Evolutionary conservation across 202 grass and related monocot genomes (phyloP), one percentile per base, ranked within the genome.

Genomic region (Zizania palustris): DNA sequence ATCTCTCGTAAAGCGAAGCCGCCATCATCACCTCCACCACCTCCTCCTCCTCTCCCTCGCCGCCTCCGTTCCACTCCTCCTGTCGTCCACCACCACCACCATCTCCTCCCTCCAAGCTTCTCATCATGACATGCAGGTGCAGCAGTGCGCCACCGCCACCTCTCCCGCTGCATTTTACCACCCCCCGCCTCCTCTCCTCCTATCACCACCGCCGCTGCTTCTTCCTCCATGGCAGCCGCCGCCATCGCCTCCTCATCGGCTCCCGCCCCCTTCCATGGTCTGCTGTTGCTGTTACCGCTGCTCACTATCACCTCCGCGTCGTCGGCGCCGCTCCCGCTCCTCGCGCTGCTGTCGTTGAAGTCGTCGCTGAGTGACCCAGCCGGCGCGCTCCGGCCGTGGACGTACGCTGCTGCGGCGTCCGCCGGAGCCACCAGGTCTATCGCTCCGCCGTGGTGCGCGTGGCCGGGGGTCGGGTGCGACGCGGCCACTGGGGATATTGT

Each of bases 391-490:
- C 87, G 43, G 0, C n/a, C 88, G 3, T 97, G 94, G 94, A 87
- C 88, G 5, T 91, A 89, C 83, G 82, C 85, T 6, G 3, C 78
- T 0, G 82, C 87, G 4, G 81, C 74, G 0, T 77, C 83, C 0
- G 55, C 85, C 0, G 68, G 74, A 0, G 67, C 86, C 20, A 80
- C 85, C 6, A 70, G 72, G 4, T 85, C 85, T 5, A 73, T 57
- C 2, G 45, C 71, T 2, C 91, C 73, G 3, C 91, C 89, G 5
- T 97, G 95, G 95, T 97, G 95, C 86, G 43, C 80, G 44, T 97
- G 94, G 94, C 65, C 87, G 0, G 89, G 87, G 2, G 88, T 97
- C 5, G 11, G 68, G 4, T 97, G 95, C 56, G 72, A 85, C 82
- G 36, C 63, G 0, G 13, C 85, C 18, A 90, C 69, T 1, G 91